Percentiles rank a stretch among this genome's conserved stretches.
These are phyloP conservation scores for Scheffersomyces spartinae DNA, from an alignment of 805 yeast species.

Conservation along the genomic window DNA sequence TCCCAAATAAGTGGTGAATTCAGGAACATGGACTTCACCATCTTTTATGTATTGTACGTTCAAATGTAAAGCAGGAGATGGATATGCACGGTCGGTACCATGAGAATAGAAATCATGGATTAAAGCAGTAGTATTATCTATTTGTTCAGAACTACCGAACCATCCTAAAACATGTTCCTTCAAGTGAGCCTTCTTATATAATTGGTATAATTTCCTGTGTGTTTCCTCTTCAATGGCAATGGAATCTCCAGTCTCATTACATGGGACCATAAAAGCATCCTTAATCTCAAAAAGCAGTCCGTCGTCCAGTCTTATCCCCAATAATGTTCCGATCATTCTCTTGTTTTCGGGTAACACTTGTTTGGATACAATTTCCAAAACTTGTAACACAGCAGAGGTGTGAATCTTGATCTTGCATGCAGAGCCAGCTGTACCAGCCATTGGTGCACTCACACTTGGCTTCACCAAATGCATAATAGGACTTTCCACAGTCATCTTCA, in stretches of 20 bases:
- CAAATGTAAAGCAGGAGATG: conserved; percentile 69
- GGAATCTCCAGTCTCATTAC: conserved; percentile 60
- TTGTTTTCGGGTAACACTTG: conserved; percentile 27
- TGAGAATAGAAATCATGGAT: conserved; percentile 73
- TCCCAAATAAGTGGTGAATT: conserved; percentile 60
- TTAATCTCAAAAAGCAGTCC: conserved; percentile 63
- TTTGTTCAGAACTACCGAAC: conserved; percentile 54
- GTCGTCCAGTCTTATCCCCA: conserved; percentile 77
- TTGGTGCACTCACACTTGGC: conserved; percentile 39
- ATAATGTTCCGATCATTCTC: conserved; percentile 71
- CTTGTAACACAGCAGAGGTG: conserved; percentile 63
- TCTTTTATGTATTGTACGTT: conserved; percentile 49
- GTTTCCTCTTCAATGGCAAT: conserved; percentile 68
- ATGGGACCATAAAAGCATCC: conserved; percentile 75
- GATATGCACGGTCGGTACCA: conserved; percentile 57
- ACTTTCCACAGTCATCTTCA: no score
- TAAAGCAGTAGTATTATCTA: conserved; percentile 64
- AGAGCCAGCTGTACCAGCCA: conserved; percentile 30
- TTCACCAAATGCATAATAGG: conserved; percentile 35
- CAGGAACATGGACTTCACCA: conserved; percentile 41
- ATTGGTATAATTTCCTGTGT: conserved; percentile 56
- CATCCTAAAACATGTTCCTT: conserved; percentile 75
- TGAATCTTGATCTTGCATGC: conserved; percentile 48
- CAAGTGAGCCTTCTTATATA: conserved; percentile 70
- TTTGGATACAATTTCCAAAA: conserved; percentile 61